Evolutionary conservation across 176 grass and related monocot species (phyloP).

Genomic region (Elymus sibiricus): DNA sequence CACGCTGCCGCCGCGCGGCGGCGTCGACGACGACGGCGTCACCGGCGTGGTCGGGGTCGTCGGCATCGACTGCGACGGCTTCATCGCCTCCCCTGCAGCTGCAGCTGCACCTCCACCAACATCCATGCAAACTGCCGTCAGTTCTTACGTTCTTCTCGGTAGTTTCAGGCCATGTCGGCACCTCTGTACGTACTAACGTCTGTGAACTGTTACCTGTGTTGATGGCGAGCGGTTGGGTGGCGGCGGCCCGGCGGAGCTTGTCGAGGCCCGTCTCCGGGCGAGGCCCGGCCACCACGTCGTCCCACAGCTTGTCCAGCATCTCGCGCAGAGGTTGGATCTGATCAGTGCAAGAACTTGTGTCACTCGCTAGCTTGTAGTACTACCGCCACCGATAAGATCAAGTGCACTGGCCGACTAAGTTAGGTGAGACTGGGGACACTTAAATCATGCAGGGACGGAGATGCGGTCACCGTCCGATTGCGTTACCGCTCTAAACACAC

Average conservation of each 20-base stretch:
- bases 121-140: not conserved
- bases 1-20: slow-evolving; percentile 58
- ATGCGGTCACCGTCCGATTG: not conserved
- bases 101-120: slow-evolving; percentile 14
- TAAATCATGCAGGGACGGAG: not conserved
- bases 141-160: not conserved
- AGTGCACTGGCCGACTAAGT: not conserved
- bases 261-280: slow-evolving; percentile 75
- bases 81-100: slow-evolving; percentile 23
- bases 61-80: slow-evolving; percentile 46
- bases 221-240: slow-evolving; percentile 39
- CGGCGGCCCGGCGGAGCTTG: slow-evolving; percentile 63
- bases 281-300: slow-evolving; percentile 88
- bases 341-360: not conserved
- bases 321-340: not conserved
- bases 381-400: not conserved
- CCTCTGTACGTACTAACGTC: not conserved
- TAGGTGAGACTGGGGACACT: not conserved
- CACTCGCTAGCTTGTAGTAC: not conserved
- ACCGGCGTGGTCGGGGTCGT: slow-evolving; percentile 65
- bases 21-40: slow-evolving; percentile 45
- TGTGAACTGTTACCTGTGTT: slow-evolving; percentile 34
- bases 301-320: slow-evolving; percentile 92
- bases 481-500: not conserved
- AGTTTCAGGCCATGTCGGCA: not conserved